Base-by-base conservation (phyloP, 768 basidiomycete genomes). In the Tylopilus cervinicoccineus region DNA sequence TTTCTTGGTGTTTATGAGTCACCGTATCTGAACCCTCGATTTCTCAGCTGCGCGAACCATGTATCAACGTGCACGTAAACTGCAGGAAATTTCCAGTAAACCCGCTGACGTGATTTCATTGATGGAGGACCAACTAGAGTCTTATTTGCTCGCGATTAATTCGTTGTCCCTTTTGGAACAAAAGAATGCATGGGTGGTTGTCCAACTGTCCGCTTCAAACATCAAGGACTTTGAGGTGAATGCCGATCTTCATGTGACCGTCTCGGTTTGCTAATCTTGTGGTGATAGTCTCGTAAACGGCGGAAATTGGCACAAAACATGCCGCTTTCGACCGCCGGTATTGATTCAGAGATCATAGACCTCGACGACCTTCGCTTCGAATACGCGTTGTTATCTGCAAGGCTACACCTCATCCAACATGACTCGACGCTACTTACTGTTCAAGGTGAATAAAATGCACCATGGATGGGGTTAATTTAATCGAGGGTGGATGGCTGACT, bases 11-110 rank as follows among this genome's bases (percentile, higher is more conserved):
- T 48, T 52, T 28, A 46, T 33, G 28, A 37, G 39, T 38, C 51
- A 48, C 23, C 12, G 10, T 52, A 55, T 56, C 57, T 59, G 53
- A 63, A 57, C 63, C 65, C 63, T 56, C 45, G 48, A 43, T 54
- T 44, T 49, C 41, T 28, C 61, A 97, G 95, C 94, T 47, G 89
- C 90, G 14, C 76, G 86, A 44, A 84, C 84, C 10, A 96, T 98
- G 94, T 97, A 94, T 66, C 88, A 90, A 58, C 84, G 92, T 45
- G 92, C 88, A 19, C 75, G 84, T 54, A 88, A 92, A 61, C 70
- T 98, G 9, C 81, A 79, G 43, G 72, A 71, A 27, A 55, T 76
- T 27, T 50, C 65, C 43, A 65, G 57, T 42, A 62, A 68, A 37
- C 55, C 69, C 17, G 55, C 62, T 53, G 62, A 71, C 38, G 72